phyloP scores from a whole-genome alignment of 2,329 filamentous ascomycete genomes.

The Fusarium graminum region DNA sequence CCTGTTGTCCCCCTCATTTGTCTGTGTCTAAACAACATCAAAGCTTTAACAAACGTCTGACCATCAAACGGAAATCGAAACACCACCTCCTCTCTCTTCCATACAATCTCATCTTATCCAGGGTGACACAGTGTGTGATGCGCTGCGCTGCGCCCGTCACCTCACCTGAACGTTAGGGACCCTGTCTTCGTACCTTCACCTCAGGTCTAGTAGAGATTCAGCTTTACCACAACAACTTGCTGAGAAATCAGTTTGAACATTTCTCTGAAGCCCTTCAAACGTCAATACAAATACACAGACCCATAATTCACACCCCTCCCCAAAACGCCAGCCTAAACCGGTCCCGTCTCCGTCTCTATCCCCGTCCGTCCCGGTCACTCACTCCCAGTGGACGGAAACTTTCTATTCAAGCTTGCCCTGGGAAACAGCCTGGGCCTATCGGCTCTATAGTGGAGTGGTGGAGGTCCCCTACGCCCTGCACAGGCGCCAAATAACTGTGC shows the following conservation, averaged over 20 bases:
- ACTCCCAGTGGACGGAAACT: slow-evolving; percentile 29
- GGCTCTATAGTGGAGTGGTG: slow-evolving; percentile 33
- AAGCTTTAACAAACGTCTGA: neutral
- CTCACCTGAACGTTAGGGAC: slow-evolving; percentile 3
- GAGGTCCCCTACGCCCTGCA: slow-evolving; percentile 25
- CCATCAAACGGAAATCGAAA: slow-evolving; percentile 6
- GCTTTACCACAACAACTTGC: slow-evolving; percentile 34
- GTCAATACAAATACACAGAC: neutral
- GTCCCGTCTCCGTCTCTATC: neutral
- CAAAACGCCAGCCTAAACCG: slow-evolving; percentile 22
- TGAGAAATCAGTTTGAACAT: slow-evolving; percentile 8
- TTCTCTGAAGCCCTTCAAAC: neutral
- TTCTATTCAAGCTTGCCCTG: neutral
- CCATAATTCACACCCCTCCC: neutral
- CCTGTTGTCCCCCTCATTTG: slow-evolving; percentile 1
- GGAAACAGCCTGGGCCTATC: neutral
- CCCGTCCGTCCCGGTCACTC: neutral
- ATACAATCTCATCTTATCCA: slow-evolving; percentile 12
- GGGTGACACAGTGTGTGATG: slow-evolving; percentile 12
- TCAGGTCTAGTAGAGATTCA: slow-evolving; percentile 19
- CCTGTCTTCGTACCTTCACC: slow-evolving; percentile 24
- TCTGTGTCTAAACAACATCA: neutral
- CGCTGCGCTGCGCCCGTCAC: slow-evolving; percentile 7
- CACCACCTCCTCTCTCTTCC: slow-evolving; percentile 13
- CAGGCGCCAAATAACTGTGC: slow-evolving; percentile 36